These are phyloP conservation scores for Coffea canephora DNA, from an alignment of 257 asterid genomes.

Conservation along the genomic window DNA sequence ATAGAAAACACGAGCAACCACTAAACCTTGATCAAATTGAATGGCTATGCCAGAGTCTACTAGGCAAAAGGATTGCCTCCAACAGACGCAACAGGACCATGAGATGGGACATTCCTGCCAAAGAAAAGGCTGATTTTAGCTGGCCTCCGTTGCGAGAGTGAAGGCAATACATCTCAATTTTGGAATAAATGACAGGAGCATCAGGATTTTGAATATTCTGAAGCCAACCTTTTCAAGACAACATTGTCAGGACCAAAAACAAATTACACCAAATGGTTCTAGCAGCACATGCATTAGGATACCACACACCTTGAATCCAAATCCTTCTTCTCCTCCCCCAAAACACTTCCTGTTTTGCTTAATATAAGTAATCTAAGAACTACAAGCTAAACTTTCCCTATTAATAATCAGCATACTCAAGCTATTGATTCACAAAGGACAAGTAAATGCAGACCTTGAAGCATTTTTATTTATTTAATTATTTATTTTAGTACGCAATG, in stretches of 20 bases:
- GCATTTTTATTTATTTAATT: too few species aligned
- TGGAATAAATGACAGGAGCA: neutral
- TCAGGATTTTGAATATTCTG: neutral
- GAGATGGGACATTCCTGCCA: slow-evolving; percentile 56
- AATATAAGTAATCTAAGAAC: neutral
- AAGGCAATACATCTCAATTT: neutral
- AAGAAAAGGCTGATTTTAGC: slow-evolving; percentile 15
- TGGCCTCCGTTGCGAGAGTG: neutral
- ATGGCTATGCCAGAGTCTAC: neutral
- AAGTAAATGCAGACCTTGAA: neutral
- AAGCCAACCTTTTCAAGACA: neutral
- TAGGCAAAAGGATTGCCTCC: slow-evolving; percentile 84
- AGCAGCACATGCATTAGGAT: neutral
- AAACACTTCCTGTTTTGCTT: neutral
- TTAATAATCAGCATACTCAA: neutral
- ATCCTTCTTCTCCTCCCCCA: neutral
- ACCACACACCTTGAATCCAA: neutral
- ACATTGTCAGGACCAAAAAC: neutral
- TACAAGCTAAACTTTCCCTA: neutral
- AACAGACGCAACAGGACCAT: slow-evolving; percentile 62
- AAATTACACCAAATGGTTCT: neutral
- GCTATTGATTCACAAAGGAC: neutral
- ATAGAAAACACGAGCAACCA: neutral
- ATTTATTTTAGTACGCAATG: neutral
- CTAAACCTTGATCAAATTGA: neutral